Evolutionary conservation across 768 basidiomycete genomes (phyloP), one percentile per base, ranked within the genome.

Genomic region (Kwoniella sp.): DNA sequence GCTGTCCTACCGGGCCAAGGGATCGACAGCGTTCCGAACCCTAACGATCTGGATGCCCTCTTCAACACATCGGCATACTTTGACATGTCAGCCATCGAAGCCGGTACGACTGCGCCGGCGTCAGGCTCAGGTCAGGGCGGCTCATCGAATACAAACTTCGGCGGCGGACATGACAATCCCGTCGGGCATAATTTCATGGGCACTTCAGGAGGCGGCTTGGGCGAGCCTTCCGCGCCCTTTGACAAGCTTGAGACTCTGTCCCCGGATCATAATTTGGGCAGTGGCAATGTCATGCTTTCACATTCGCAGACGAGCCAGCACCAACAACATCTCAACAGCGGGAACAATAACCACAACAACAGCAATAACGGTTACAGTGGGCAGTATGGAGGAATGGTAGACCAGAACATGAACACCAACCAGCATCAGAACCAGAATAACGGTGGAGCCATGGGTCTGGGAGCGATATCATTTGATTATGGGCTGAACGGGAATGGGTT

Each of bases 21-120:
- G 1, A 22, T 20, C 29, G n/a, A 50, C 11, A 15, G 45, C 29
- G 13, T 38, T 22, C 22, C 54, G 20, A 45, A 56, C 53, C 38
- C 29, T 2, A 63, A 69, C 29, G 77, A 79, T 47, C 61, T 77
- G 4, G 80, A 82, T 37, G 74, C 74, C 5, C 48, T 78, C 45
- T 73, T 82, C 72, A 80, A 78, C 54, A 78, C 78, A 12, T 68
- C 70, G 22, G 79, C 81, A 25, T 81, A 79, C 69, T 79, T 82
- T 55, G 78, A 80, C 53, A 62, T 77, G 31, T 66, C 67, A 12
- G 75, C 75, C 22, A 74, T 79, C 11, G 73, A 73, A 11, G 70
- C 69, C 4, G 57, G 63, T 25, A 65, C 71, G 68, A 60, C 63
- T 0, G 67, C 69, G 22, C 37, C 71, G 51, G 25, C 58, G 37